Evolutionary conservation across 2,329 filamentous ascomycete species (phyloP).

Genomic region (Exophiala lecanii-corni): DNA sequence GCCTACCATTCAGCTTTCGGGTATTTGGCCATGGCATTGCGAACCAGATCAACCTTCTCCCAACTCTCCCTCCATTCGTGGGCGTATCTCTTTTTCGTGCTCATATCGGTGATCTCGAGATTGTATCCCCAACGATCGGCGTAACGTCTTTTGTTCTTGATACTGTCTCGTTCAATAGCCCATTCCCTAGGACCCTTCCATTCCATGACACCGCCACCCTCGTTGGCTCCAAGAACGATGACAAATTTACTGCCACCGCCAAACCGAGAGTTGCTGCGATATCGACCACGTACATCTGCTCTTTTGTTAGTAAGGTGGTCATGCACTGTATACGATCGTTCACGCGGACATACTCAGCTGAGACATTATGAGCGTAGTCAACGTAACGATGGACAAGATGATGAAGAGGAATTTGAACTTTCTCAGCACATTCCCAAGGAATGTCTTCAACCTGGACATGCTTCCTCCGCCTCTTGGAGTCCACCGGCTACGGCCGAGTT

Average conservation of each 20-base stretch:
- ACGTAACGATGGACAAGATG: slow-evolving; percentile 33
- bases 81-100: slow-evolving; percentile 95
- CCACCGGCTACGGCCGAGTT: slow-evolving; percentile 59
- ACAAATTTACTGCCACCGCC: slow-evolving; percentile 89
- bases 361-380: slow-evolving; percentile 22
- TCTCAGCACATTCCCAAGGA: slow-evolving; percentile 52
- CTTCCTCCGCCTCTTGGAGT: slow-evolving; percentile 36
- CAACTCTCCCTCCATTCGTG: slow-evolving; percentile 99
- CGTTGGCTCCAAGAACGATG: slow-evolving; percentile 86
- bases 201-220: slow-evolving; percentile 96
- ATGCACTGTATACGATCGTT: too few species aligned
- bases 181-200: slow-evolving; percentile 97
- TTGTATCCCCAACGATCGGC: slow-evolving; percentile 87
- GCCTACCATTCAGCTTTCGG: slow-evolving; percentile 90
- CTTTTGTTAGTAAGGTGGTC: slow-evolving; percentile 26
- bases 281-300: slow-evolving; percentile 55
- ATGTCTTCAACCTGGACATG: slow-evolving; percentile 32
- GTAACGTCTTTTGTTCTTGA: slow-evolving; percentile 92
- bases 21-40: slow-evolving; percentile 85
- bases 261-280: slow-evolving; percentile 66
- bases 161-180: slow-evolving; percentile 95
- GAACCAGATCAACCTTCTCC: slow-evolving; percentile 96
- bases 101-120: slow-evolving; percentile 95
- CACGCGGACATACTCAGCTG: slow-evolving; percentile 22
- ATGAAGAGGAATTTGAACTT: slow-evolving; percentile 59